Evolutionary conservation across 345 rosid species (phyloP).

Genomic region (Citrus sp.): DNA sequence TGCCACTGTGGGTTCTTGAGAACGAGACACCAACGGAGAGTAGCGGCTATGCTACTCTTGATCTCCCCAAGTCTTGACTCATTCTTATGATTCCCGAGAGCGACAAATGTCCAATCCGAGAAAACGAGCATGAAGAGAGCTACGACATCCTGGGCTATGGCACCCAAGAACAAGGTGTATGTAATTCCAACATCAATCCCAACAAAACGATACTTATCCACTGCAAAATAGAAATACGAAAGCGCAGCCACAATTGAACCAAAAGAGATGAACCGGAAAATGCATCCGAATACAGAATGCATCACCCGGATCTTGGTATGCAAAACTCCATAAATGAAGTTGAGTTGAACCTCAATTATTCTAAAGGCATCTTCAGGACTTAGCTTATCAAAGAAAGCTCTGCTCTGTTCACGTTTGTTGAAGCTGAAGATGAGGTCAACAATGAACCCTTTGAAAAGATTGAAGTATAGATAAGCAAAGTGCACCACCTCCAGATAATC

Average conservation of each 20-base stretch:
- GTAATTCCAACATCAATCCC: conserved; percentile 46
- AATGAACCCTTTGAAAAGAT: conserved; percentile 51
- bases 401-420: conserved; percentile 34
- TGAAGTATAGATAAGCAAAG: conserved; percentile 36
- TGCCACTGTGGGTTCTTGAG: conserved; percentile 9
- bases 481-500: conserved; percentile 25
- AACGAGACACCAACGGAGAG: conserved; percentile 17
- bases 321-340: conserved; percentile 58
- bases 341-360: conserved; percentile 58
- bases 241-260: conserved; percentile 32
- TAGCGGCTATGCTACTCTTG: not conserved
- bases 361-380: conserved; percentile 34
- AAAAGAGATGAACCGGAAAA: conserved; percentile 29
- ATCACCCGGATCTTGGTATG: conserved; percentile 50
- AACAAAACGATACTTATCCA: conserved; percentile 26
- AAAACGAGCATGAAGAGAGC: conserved; percentile 42
- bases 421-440: conserved; percentile 60
- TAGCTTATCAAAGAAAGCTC: conserved; percentile 32
- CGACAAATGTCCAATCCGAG: conserved; percentile 55
- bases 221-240: conserved; percentile 26
- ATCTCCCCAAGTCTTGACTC: conserved; percentile 4
- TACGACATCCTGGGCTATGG: conserved; percentile 33
- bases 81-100: conserved; percentile 15
- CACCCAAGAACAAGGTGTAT: conserved; percentile 33
- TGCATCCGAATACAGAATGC: conserved; percentile 29